Evolutionary conservation across 1,139 yeast species (phyloP).

Genomic region (Suhomyces yuchorum): DNA sequence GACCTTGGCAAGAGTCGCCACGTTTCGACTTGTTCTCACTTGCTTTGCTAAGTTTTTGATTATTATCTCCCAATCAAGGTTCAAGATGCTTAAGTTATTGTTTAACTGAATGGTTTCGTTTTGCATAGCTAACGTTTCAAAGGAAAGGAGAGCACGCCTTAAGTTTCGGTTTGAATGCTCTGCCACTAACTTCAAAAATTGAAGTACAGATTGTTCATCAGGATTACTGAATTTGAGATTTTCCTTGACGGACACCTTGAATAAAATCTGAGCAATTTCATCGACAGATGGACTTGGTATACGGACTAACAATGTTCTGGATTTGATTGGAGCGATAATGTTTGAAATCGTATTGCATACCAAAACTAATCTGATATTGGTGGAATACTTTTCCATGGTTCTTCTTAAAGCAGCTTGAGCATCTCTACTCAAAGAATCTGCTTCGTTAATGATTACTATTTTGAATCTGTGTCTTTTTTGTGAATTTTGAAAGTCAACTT

Average conservation of each 20-base stretch:
- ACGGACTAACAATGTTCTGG: slow-evolving; percentile 85
- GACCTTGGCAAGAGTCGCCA: slow-evolving; percentile 69
- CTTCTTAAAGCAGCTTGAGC: slow-evolving; percentile 97
- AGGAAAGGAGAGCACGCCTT: slow-evolving; percentile 72
- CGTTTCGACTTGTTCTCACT: slow-evolving; percentile 62
- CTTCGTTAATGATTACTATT: slow-evolving; percentile 91
- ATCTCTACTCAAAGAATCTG: slow-evolving; percentile 87
- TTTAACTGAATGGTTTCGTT: slow-evolving; percentile 51
- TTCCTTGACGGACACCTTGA: slow-evolving; percentile 60
- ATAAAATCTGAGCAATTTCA: slow-evolving; percentile 60
- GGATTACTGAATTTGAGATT: slow-evolving; percentile 43
- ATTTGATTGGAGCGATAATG: slow-evolving; percentile 90
- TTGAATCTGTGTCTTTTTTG: slow-evolving; percentile 71
- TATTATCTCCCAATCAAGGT: slow-evolving; percentile 88
- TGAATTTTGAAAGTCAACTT: slow-evolving; percentile 64
- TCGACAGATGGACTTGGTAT: slow-evolving; percentile 74
- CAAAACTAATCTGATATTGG: slow-evolving; percentile 79
- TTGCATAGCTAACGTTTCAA: slow-evolving; percentile 85
- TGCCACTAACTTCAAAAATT: slow-evolving; percentile 56
- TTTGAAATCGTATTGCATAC: slow-evolving; percentile 89
- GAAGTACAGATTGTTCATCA: slow-evolving; percentile 37
- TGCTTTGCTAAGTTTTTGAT: slow-evolving; percentile 64
- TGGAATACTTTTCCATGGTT: slow-evolving; percentile 96
- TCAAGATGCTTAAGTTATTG: slow-evolving; percentile 42
- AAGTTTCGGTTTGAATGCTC: slow-evolving; percentile 65